Percentiles rank a stretch among this genome's conserved stretches.
phyloP scores from a whole-genome alignment of 805 yeast species.

The Starmerella floricola region DNA sequence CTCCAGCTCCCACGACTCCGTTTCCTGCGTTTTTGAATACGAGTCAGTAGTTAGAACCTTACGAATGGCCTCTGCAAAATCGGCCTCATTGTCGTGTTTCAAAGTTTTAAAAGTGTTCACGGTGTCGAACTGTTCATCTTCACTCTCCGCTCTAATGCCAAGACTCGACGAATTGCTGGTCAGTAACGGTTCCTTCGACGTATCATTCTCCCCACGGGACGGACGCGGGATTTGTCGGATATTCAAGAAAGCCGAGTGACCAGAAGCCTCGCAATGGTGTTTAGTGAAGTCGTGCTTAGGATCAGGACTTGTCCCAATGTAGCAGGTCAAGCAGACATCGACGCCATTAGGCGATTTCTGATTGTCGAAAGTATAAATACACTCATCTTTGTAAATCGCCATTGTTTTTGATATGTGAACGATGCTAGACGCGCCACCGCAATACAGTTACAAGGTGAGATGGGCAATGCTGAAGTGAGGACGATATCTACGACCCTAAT shows the following conservation, averaged over 20 bases:
- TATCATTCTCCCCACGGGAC: conserved; percentile 36
- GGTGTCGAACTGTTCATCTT: conserved; percentile 49
- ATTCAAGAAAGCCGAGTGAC: conserved; percentile 50
- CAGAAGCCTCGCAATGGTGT: conserved; percentile 41
- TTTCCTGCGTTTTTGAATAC: conserved; percentile 48
- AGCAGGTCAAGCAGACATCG: conserved; percentile 65
- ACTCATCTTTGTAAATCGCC: conserved; percentile 72
- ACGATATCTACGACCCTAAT: too few relatives aligned
- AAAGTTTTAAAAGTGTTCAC: conserved; percentile 34
- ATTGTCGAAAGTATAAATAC: conserved; percentile 74
- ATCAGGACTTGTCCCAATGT: conserved; percentile 40
- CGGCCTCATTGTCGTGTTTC: conserved; percentile 16
- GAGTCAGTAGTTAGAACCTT: conserved; percentile 48
- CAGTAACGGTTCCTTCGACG: conserved; percentile 53
- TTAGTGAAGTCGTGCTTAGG: conserved; percentile 52
- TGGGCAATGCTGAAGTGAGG: too few relatives aligned
- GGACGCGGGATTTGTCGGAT: conserved; percentile 43
- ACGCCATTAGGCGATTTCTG: conserved; percentile 46
- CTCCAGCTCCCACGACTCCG: conserved; percentile 87
- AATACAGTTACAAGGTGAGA: too few relatives aligned
- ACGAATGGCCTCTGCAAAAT: conserved; percentile 27
- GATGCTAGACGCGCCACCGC: too few relatives aligned
- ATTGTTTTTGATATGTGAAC: too few relatives aligned
- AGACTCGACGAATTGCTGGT: conserved; percentile 45
- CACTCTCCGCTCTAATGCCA: conserved; percentile 52